Evolutionary conservation across 352 stramenopile genomes (phyloP).

Genomic region (Pythium myriotylum): DNA sequence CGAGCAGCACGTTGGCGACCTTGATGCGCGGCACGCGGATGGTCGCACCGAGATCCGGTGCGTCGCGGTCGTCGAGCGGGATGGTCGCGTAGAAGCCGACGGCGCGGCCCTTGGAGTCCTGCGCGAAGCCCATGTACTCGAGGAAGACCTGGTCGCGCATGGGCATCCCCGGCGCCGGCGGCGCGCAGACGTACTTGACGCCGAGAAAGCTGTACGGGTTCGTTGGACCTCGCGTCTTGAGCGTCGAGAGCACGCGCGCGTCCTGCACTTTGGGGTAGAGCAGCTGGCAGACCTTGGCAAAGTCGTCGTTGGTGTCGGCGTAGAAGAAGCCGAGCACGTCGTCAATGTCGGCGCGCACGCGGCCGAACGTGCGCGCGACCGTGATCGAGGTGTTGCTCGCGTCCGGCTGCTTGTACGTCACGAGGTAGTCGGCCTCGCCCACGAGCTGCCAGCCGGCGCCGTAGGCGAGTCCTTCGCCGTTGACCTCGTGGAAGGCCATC

Average conservation of each 20-base stretch:
- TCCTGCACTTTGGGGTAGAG: conserved; percentile 11
- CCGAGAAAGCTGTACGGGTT: conserved; percentile 18
- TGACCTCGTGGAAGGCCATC: conserved; percentile 25
- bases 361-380: conserved; percentile 16
- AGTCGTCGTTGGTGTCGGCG: conserved; percentile 16
- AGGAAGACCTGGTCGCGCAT: conserved; percentile 15
- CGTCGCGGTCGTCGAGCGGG: conserved; percentile 16
- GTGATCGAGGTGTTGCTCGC: conserved; percentile 1
- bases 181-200: conserved; percentile 22
- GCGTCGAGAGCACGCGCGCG: conserved; percentile 16
- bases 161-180: conserved; percentile 9
- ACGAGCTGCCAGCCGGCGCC: conserved; percentile 20
- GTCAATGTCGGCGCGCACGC: conserved; percentile 13
- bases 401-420: conserved; percentile 20
- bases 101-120: conserved; percentile 19
- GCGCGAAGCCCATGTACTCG: conserved; percentile 25
- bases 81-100: conserved; percentile 22
- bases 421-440: conserved; percentile 16
- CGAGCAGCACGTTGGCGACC: conserved; percentile 9
- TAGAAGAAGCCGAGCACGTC: conserved; percentile 28
- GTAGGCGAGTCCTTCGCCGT: conserved; percentile 20
- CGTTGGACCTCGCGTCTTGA: background rate
- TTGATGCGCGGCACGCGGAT: conserved; percentile 16
- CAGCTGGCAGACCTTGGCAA: conserved; percentile 20
- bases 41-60: conserved; percentile 1